Base-by-base conservation (phyloP, 1,284 basidiomycete genomes). In the Cutaneotrichosporon sp. region DNA sequence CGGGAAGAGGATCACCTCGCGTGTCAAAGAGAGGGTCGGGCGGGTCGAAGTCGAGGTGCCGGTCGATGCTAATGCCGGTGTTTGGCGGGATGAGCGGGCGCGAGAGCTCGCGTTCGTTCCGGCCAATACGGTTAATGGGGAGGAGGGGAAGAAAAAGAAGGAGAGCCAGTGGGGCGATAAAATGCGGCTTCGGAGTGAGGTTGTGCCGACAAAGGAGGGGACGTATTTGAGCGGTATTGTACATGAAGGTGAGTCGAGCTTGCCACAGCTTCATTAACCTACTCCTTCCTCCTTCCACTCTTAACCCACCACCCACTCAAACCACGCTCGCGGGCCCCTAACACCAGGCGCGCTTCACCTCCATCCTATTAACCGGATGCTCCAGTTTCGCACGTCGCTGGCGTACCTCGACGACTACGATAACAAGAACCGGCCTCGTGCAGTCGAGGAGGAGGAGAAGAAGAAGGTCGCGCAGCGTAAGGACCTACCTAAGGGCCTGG, bases 21-120 rank as follows among this genome's bases (percentile, higher is more conserved):
- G 79, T 49, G 72, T 80, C 13, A 81, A 81, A 64, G 80, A 80
- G 65, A 56, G 62, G 1, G 73, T 71, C 2, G 73, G 72, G 5
- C 64, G 76, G 49, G 72, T 81, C 14, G 80, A 81, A 63, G 70
- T 81, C 34, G 80, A 80, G 65, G 68, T 81, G 0, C 80, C 80
- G 4, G 72, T 81, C 31, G 76, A 80, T 68, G 76, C 69, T 11
- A 70, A 73, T 26, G 50, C 63, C 18, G 68, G 69, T 34, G 76
- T 78, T 18, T 81, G 80, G 80, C 68, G 79, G 51, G 76, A 80
- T 46, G 78, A 80, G 46, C 65, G 74, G 36, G 79, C 78, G 18
- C 69, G 70, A 31, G 76, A 79, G 34, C 68, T 79, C 42, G 74
- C 74, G 1, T 78, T 74, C 53, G 71, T 71, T 0, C 67, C 67